Conservation (phyloP, 345 rosid genomes). For the Hibiscus tridactylites region DNA sequence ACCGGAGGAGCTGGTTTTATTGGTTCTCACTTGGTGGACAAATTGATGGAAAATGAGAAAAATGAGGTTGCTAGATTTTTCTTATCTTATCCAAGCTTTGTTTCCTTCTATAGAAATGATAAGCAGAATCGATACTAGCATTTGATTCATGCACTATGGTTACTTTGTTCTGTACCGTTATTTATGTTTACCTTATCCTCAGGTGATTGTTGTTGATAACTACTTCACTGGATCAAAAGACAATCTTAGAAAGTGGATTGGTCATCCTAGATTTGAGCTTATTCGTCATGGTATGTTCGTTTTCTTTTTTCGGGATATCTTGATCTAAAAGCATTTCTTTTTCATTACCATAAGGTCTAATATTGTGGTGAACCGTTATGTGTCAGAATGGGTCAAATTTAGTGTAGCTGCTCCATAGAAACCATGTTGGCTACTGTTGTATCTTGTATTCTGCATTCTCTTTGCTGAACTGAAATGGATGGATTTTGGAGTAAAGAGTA, state of each 20-base stretch:
- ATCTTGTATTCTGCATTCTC: background rate
- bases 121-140: background rate
- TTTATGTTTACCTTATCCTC: conserved; percentile 1
- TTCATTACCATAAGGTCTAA: background rate
- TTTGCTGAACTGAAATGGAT: background rate
- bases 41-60: conserved; percentile 84
- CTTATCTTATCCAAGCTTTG: background rate
- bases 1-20: conserved; percentile 98
- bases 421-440: background rate
- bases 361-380: background rate
- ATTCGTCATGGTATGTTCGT: conserved; percentile 74
- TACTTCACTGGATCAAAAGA: conserved; percentile 90
- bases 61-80: conserved; percentile 51
- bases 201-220: conserved; percentile 92
- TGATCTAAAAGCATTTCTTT: background rate
- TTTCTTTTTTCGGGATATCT: background rate
- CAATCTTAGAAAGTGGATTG: conserved; percentile 80
- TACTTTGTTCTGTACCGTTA: background rate
- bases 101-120: background rate
- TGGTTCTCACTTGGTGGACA: conserved; percentile 92
- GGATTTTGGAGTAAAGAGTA: background rate
- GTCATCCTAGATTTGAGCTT: conserved; percentile 94
- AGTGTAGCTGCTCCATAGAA: background rate
- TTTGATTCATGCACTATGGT: background rate
- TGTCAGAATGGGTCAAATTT: background rate